A percentile compares a stretch with the other conserved stretches of the same genome.
These are phyloP conservation scores for Kwoniella newhampshirensis DNA, from an alignment of 768 basidiomycete species.

Conservation along the genomic window DNA sequence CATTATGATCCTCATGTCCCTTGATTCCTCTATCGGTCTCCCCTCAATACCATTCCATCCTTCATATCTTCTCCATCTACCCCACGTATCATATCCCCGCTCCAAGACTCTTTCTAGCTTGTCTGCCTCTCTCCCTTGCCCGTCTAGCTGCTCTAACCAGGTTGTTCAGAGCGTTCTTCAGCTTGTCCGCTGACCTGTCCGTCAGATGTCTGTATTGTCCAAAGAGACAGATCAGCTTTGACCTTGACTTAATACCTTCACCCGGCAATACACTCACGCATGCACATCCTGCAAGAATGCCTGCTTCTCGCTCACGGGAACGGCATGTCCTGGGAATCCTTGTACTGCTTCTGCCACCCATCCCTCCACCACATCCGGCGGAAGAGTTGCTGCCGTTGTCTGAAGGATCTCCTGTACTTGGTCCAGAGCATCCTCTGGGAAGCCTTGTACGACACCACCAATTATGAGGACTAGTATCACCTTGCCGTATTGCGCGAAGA, in stretches of 20 bases:
- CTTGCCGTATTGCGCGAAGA: conserved; percentile 60
- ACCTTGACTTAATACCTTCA: neutral
- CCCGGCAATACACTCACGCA: conserved; percentile 61
- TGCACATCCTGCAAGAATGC: conserved; percentile 73
- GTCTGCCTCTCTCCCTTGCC: conserved; percentile 42
- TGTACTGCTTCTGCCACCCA: conserved; percentile 75
- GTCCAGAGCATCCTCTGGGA: conserved; percentile 78
- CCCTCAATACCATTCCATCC: too few species aligned
- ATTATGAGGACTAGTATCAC: conserved; percentile 69
- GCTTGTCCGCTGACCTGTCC: conserved; percentile 12
- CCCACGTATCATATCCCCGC: neutral
- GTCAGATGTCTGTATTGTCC: conserved; percentile 22
- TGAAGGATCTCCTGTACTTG: conserved; percentile 76
- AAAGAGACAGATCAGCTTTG: neutral
- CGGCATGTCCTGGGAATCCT: conserved; percentile 63
- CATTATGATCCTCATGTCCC: too few species aligned
- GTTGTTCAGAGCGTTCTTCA: conserved; percentile 37
- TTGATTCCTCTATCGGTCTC: too few species aligned
- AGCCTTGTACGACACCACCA: conserved; percentile 76
- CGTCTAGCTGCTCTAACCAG: conserved; percentile 40
- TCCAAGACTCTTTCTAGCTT: conserved; percentile 41
- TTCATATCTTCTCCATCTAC: too few species aligned
- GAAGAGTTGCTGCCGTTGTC: conserved; percentile 57
- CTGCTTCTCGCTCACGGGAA: conserved; percentile 66
- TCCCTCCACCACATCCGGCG: conserved; percentile 68